Evolutionary conservation across 2,329 filamentous ascomycete genomes (phyloP).

Genomic region (Paraphaeosphaeria minitans): DNA sequence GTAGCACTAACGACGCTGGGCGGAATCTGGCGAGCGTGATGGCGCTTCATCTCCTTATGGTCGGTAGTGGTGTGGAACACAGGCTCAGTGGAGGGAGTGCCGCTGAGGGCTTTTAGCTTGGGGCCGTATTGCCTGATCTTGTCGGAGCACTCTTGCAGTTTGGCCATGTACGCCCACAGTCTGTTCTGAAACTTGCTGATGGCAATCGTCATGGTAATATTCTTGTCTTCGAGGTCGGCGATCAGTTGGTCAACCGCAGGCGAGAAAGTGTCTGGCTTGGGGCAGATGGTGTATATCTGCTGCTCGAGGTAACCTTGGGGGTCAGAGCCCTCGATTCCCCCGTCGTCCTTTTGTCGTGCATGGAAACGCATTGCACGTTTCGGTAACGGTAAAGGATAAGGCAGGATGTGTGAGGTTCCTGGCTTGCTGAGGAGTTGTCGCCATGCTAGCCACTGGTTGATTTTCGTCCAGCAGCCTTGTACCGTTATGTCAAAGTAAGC

Average conservation of each 20-base stretch:
- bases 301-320: slow-evolving; percentile 8
- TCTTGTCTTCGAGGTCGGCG: slow-evolving; percentile 8
- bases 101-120: slow-evolving; percentile 4
- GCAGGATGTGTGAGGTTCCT: not conserved
- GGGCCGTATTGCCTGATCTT: slow-evolving; percentile 4
- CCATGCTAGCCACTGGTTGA: slow-evolving; percentile 10
- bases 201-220: not conserved
- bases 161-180: slow-evolving; percentile 11
- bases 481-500: slow-evolving; percentile 8
- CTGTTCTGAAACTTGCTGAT: slow-evolving; percentile 8
- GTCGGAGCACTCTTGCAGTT: slow-evolving; percentile 8
- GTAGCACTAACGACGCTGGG: not conserved
- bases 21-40: not conserved
- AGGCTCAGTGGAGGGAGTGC: not conserved
- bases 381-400: not conserved
- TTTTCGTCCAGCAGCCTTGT: slow-evolving; percentile 5
- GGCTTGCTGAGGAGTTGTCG: slow-evolving; percentile 7
- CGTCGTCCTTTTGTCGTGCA: not conserved
- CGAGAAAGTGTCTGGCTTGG: not conserved
- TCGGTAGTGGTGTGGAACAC: not conserved
- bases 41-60: not conserved
- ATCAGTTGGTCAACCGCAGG: not conserved
- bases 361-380: not conserved
- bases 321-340: not conserved
- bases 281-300: slow-evolving; percentile 12